These are phyloP conservation scores for Luvunga scandens DNA, from an alignment of 345 rosid genomes.

Conservation along the genomic window DNA sequence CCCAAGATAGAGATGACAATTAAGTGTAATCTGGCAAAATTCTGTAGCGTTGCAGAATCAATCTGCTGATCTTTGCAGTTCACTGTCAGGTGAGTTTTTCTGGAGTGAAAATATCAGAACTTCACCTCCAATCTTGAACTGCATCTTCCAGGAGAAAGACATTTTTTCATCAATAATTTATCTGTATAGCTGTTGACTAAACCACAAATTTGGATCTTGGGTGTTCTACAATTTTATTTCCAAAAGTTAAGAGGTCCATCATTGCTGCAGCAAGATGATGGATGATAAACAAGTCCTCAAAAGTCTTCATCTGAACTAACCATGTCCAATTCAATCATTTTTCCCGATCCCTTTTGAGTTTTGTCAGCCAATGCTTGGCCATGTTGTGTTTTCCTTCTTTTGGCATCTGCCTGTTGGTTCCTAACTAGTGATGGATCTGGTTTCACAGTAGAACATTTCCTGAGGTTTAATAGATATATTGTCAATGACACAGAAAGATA, in stretches of 20 bases:
- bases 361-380: conserved; percentile 25
- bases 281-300: conserved; percentile 11
- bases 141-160: neutral
- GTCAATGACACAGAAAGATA: conserved; percentile 12
- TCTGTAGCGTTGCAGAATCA: neutral
- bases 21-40: neutral
- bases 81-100: neutral
- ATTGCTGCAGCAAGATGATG: neutral
- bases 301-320: conserved; percentile 70
- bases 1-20: neutral
- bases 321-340: conserved; percentile 65
- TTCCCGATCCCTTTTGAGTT: conserved; percentile 30
- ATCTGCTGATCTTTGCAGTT: neutral
- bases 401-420: conserved; percentile 31
- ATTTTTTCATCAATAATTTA: neutral
- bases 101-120: neutral
- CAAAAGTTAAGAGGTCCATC: neutral
- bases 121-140: neutral
- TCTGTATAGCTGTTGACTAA: neutral
- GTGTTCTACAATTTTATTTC: neutral
- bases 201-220: neutral
- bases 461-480: conserved; percentile 26
- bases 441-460: conserved; percentile 49
- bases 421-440: conserved; percentile 22
- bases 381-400: conserved; percentile 44